Evolutionary conservation across 345 rosid species (phyloP).

Genomic region (Euphorbia tirucalli): DNA sequence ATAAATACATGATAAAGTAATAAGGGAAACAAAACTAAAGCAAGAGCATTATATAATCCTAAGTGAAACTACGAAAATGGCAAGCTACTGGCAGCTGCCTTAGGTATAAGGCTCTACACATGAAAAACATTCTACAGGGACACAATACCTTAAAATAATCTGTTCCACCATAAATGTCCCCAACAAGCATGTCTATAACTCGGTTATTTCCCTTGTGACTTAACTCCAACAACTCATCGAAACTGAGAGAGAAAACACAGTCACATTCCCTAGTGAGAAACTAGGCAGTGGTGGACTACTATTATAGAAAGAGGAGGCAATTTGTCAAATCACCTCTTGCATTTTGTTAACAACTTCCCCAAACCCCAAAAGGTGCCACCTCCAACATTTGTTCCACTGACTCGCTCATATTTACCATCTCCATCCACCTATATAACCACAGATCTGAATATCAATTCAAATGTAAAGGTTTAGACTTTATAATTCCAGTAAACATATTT

Average conservation of each 20-base stretch:
- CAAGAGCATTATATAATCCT: not conserved
- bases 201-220: conserved; percentile 95
- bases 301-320: not conserved
- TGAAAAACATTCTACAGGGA: not conserved
- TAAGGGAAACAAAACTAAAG: conserved; percentile 5
- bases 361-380: conserved; percentile 99
- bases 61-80: conserved; percentile 10
- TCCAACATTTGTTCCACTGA: conserved; percentile 96
- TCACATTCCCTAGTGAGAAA: not conserved
- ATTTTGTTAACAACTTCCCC: conserved; percentile 88
- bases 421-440: conserved; percentile 71
- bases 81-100: not conserved
- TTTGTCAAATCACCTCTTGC: conserved; percentile 59
- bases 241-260: conserved; percentile 41
- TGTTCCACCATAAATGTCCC: conserved; percentile 96
- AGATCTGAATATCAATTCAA: conserved; percentile 15
- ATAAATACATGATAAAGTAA: conserved; percentile 1
- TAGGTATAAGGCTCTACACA: not conserved
- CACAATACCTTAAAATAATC: conserved; percentile 80
- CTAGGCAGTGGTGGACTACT: not conserved
- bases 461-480: conserved; percentile 7
- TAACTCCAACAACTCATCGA: conserved; percentile 91
- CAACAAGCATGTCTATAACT: conserved; percentile 95
- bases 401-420: conserved; percentile 88
- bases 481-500: conserved; percentile 49